A percentile compares a stretch with the other conserved stretches of the same genome.
These are phyloP conservation scores for Ophiostoma angusticollis DNA, from an alignment of 2,329 filamentous ascomycete species.

Conservation along the genomic window DNA sequence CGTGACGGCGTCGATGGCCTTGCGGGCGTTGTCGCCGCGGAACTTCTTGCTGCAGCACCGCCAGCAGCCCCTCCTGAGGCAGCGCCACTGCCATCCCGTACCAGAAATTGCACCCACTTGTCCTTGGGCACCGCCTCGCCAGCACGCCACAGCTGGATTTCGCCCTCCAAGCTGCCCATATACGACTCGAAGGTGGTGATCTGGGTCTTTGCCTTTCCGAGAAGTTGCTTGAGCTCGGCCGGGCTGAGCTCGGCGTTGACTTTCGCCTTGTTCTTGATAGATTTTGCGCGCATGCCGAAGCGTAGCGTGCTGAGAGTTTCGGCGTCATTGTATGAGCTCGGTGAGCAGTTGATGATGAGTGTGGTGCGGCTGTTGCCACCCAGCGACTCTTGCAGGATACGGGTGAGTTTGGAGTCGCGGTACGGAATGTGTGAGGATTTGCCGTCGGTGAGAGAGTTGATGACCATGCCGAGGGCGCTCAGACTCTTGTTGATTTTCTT, in stretches of 20 bases:
- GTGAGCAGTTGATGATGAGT: slow-evolving; percentile 97
- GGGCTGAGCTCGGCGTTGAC: slow-evolving; percentile 97
- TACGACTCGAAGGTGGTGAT: slow-evolving; percentile 82
- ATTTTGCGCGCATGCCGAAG: slow-evolving; percentile 93
- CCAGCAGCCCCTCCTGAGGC: slow-evolving; percentile 12
- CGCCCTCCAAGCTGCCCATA: slow-evolving; percentile 68
- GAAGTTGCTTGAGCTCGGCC: slow-evolving; percentile 80
- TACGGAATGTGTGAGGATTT: slow-evolving; percentile 96
- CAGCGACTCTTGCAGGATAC: slow-evolving; percentile 91
- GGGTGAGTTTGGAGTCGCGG: slow-evolving; percentile 92
- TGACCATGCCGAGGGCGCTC: slow-evolving; percentile 96
- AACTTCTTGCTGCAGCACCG: slow-evolving; percentile 41
- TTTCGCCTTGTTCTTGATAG: slow-evolving; percentile 99
- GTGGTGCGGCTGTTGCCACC: slow-evolving; percentile 98
- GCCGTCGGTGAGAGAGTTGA: slow-evolving; percentile 91
- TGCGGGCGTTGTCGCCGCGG: slow-evolving; percentile 37
- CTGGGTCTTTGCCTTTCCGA: slow-evolving; percentile 85
- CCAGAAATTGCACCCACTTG: slow-evolving; percentile 61
- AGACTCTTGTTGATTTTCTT: slow-evolving; percentile 99
- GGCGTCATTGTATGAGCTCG: slow-evolving; percentile 92
- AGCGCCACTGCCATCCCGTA: slow-evolving; percentile 37
- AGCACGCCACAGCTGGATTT: slow-evolving; percentile 75
- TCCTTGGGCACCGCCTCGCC: slow-evolving; percentile 85
- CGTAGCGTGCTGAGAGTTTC: slow-evolving; percentile 86
- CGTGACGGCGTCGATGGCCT: slow-evolving; percentile 42